These are phyloP conservation scores for Globisporangium okanoganense DNA, from an alignment of 352 stramenopile species.

Conservation along the genomic window DNA sequence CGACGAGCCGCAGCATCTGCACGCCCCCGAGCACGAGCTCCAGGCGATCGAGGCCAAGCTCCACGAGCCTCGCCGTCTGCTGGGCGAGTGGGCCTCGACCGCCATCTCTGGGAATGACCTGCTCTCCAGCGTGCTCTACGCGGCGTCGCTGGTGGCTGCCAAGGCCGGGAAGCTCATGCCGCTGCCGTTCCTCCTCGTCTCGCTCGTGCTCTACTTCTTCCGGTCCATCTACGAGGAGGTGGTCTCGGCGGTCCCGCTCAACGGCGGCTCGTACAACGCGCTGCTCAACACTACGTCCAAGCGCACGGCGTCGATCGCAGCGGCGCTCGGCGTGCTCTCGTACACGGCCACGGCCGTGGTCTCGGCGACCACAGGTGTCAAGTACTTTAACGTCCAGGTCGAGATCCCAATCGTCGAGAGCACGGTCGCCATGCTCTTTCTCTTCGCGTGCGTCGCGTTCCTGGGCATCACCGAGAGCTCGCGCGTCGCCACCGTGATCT, in stretches of 20 bases:
- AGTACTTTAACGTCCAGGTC: conserved; percentile 73
- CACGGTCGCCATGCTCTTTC: conserved; percentile 50
- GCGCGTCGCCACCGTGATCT: conserved; percentile 72
- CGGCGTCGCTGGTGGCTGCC: conserved; percentile 33
- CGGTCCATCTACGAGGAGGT: conserved; percentile 88
- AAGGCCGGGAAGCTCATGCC: conserved; percentile 76
- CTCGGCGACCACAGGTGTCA: conserved; percentile 61
- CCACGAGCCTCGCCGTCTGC: conserved; percentile 22
- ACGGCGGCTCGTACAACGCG: conserved; percentile 89
- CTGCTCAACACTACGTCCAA: conserved; percentile 89
- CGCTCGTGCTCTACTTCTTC: conserved; percentile 48
- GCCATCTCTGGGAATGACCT: conserved; percentile 90
- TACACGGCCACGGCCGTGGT: conserved; percentile 86
- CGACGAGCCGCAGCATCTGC: conserved; percentile 22
- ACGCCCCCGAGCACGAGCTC: conserved; percentile 29
- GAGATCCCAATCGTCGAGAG: conserved; percentile 35
- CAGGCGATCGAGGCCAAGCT: conserved; percentile 31
- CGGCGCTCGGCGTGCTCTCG: conserved; percentile 80
- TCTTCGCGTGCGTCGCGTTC: conserved; percentile 69
- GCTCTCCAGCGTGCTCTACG: conserved; percentile 76
- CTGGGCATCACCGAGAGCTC: conserved; percentile 78
- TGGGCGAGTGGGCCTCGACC: conserved; percentile 70
- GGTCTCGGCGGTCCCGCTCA: conserved; percentile 84
- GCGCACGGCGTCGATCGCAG: conserved; percentile 68
- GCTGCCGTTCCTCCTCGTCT: conserved; percentile 74